These are phyloP conservation scores for Trichosanthes cucumerina DNA, from an alignment of 306 rosid genomes.

Conservation along the genomic window DNA sequence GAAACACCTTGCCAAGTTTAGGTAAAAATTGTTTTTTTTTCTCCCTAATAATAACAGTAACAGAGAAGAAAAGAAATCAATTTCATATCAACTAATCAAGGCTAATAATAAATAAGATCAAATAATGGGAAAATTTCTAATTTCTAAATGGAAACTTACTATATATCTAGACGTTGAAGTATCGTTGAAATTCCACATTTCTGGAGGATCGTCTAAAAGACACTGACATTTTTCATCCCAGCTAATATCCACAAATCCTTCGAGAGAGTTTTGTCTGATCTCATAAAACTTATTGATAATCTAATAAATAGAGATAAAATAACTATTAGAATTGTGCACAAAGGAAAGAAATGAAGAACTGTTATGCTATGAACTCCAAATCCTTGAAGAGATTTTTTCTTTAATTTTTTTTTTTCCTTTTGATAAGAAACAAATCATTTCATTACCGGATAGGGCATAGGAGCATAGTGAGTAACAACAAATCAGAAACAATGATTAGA, in stretches of 20 bases:
- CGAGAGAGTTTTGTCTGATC: slow-evolving; percentile 47
- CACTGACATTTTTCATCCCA: slow-evolving; percentile 68
- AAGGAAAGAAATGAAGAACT: background rate
- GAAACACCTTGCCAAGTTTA: background rate
- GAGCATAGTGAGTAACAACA: background rate
- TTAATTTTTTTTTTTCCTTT: too few species aligned
- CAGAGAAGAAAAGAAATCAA: background rate
- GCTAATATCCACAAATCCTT: slow-evolving; percentile 35
- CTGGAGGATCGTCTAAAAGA: slow-evolving; percentile 71
- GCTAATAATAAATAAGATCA: background rate
- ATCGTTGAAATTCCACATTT: slow-evolving; percentile 76
- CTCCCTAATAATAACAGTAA: background rate
- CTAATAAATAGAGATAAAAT: slow-evolving; percentile 33
- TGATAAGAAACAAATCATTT: background rate
- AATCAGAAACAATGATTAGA: background rate
- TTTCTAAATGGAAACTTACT: slow-evolving; percentile 37
- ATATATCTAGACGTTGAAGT: slow-evolving; percentile 64
- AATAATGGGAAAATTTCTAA: background rate
- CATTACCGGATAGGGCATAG: background rate
- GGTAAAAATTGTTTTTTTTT: background rate
- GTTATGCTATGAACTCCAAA: background rate
- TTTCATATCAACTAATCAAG: background rate
- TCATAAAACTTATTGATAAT: slow-evolving; percentile 64
- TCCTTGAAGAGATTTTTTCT: background rate
- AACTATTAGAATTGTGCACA: slow-evolving; percentile 9